A percentile compares a stretch with the other conserved stretches of the same genome.
phyloP scores from a whole-genome alignment of 1,139 yeast genomes.

The Yarrowia galli region DNA sequence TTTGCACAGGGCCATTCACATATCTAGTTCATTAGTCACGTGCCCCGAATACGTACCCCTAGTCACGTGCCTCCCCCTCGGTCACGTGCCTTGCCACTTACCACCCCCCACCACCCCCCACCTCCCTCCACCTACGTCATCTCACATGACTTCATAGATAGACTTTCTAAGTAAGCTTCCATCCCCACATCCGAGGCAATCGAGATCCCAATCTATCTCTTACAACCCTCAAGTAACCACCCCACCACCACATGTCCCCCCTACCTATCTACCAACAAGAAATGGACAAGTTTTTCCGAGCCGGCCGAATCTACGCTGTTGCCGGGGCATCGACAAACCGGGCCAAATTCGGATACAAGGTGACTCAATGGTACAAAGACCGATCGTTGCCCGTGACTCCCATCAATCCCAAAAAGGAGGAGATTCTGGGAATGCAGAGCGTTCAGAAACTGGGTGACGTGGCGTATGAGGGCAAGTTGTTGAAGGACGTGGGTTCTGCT shows the following conservation, averaged over 20 bases:
- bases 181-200: too few relatives aligned
- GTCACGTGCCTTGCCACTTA: too few relatives aligned
- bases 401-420: slow-evolving; percentile 62
- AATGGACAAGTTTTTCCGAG: slow-evolving; percentile 58
- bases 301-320: slow-evolving; percentile 64
- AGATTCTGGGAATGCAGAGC: slow-evolving; percentile 59
- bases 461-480: slow-evolving; percentile 47
- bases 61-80: too few relatives aligned
- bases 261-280: slow-evolving; percentile 5
- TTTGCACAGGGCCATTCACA: too few relatives aligned
- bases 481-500: slow-evolving; percentile 43
- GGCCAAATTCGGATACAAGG: slow-evolving; percentile 73
- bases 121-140: too few relatives aligned
- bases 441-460: slow-evolving; percentile 53
- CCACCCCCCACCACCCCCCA: too few relatives aligned
- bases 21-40: too few relatives aligned
- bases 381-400: slow-evolving; percentile 70
- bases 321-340: slow-evolving; percentile 77
- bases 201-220: too few relatives aligned
- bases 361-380: slow-evolving; percentile 69
- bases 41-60: too few relatives aligned
- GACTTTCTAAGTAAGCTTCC: too few relatives aligned
- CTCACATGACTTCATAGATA: too few relatives aligned
- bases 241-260: slow-evolving; percentile 7
- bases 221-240: too few relatives aligned